Conservation (phyloP, 768 basidiomycete species). For the Suillus paluster region DNA sequence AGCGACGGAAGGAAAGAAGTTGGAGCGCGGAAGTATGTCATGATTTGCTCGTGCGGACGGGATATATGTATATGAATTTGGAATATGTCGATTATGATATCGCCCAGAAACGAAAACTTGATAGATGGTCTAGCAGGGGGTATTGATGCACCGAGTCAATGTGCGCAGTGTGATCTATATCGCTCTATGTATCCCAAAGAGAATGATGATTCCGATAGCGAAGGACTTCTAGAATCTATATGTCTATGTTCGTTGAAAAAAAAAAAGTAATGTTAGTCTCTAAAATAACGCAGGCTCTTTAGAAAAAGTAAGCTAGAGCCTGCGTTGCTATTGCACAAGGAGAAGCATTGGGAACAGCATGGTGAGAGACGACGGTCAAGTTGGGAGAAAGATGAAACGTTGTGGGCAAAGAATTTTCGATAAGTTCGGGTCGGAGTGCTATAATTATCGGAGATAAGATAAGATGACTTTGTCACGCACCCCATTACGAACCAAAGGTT, state of each 20-base stretch:
- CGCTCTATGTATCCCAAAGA: conserved; percentile 7
- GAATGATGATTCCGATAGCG: conserved; percentile 1
- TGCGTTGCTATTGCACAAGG: conserved; percentile 56
- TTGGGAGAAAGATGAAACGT: not conserved
- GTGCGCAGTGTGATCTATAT: conserved; percentile 10
- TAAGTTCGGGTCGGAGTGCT: conserved; percentile 17
- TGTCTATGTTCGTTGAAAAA: conserved; percentile 6
- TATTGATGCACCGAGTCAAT: conserved; percentile 17
- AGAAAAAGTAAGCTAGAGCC: conserved; percentile 32
- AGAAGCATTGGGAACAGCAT: conserved; percentile 48
- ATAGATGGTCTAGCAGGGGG: conserved; percentile 11
- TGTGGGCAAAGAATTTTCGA: conserved; percentile 10
- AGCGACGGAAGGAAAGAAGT: conserved; percentile 63
- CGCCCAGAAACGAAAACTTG: not conserved
- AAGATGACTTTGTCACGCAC: too few relatives aligned
- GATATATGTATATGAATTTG: conserved; percentile 16
- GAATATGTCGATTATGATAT: conserved; percentile 6
- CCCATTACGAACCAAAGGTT: too few relatives aligned
- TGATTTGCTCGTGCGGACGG: conserved; percentile 8
- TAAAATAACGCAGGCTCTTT: conserved; percentile 26
- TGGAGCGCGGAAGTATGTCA: conserved; percentile 38
- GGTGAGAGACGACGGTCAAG: conserved; percentile 10
- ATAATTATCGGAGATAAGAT: conserved; percentile 23
- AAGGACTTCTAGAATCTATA: conserved; percentile 6
- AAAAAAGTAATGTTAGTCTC: conserved; percentile 1